Percentiles rank a stretch among this genome's conserved stretches.
Conservation (phyloP, 345 rosid genomes). For the Euclidium syriacum region DNA sequence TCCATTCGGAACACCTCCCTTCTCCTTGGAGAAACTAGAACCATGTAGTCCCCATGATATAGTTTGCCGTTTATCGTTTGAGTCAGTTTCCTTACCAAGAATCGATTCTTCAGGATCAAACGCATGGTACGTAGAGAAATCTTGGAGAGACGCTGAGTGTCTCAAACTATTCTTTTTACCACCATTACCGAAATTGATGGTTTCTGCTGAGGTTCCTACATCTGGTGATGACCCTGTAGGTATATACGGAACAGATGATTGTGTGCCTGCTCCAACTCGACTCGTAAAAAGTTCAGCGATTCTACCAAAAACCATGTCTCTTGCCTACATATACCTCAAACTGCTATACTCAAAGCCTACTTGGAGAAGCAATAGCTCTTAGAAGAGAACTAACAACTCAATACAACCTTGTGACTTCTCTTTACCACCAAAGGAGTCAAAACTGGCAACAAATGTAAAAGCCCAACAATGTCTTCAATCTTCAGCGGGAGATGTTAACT, state of each 20-base stretch:
- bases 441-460: slow-evolving; percentile 7
- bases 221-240: slow-evolving; percentile 44
- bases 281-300: slow-evolving; percentile 43
- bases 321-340: slow-evolving; percentile 22
- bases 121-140: slow-evolving; percentile 54
- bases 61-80: background rate
- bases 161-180: slow-evolving; percentile 54
- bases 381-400: slow-evolving; percentile 2
- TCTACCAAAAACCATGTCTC: slow-evolving; percentile 62
- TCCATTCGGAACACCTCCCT: slow-evolving; percentile 41
- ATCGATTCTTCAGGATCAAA: slow-evolving; percentile 55
- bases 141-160: slow-evolving; percentile 86
- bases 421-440: background rate
- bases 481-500: slow-evolving; percentile 2
- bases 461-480: slow-evolving; percentile 7
- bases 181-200: slow-evolving; percentile 34
- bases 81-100: slow-evolving; percentile 12
- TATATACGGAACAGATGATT: slow-evolving; percentile 40
- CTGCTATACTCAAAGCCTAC: slow-evolving; percentile 8
- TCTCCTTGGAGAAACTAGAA: slow-evolving; percentile 83
- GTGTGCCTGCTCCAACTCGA: slow-evolving; percentile 32
- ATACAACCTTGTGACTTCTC: background rate
- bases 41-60: slow-evolving; percentile 45
- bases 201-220: slow-evolving; percentile 31
- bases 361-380: background rate